A percentile compares a stretch with the other conserved stretches of the same genome.
phyloP scores from a whole-genome alignment of 805 yeast genomes.

The Zygosaccharomyces kombuchaensis region DNA sequence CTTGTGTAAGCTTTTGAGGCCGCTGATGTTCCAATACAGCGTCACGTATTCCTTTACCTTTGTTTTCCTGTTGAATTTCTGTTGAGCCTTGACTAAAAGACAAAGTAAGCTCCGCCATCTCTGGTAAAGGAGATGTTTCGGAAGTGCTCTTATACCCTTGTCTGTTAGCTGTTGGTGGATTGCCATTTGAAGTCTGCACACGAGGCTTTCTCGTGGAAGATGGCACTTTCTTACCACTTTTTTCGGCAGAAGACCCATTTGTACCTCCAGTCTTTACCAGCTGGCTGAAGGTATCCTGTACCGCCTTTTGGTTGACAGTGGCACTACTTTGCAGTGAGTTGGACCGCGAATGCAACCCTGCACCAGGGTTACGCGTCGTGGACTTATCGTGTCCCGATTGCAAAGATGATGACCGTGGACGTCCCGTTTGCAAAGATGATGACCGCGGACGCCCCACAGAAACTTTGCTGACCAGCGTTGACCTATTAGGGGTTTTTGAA shows the following conservation, averaged over 20 bases:
- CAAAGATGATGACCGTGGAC: slow-evolving; percentile 34
- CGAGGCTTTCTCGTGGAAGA: slow-evolving; percentile 1
- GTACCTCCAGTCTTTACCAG: slow-evolving; percentile 5
- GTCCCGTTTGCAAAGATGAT: slow-evolving; percentile 22
- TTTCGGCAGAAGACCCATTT: slow-evolving; percentile 3
- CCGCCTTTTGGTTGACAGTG: slow-evolving; percentile 25
- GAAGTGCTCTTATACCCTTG: slow-evolving; percentile 1
- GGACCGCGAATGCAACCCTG: slow-evolving; percentile 20
- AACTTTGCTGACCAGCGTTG: slow-evolving; percentile 7
- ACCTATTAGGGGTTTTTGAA: slow-evolving; percentile 6
- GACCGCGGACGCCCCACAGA: slow-evolving; percentile 29
- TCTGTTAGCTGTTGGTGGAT: background rate
- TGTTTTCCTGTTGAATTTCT: background rate
- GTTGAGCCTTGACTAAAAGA: background rate
- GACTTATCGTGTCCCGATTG: slow-evolving; percentile 22
- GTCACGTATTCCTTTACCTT: background rate
- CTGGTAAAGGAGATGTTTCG: slow-evolving; percentile 6
- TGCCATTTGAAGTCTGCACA: slow-evolving; percentile 1
- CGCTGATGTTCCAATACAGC: background rate
- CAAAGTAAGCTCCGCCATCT: slow-evolving; percentile 4
- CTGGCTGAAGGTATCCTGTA: slow-evolving; percentile 24
- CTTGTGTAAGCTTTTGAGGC: background rate
- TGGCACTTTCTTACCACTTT: slow-evolving; percentile 1
- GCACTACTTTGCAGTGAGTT: slow-evolving; percentile 32
- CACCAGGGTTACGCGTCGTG: background rate